Percentiles rank a stretch among this genome's conserved stretches.
Conservation (phyloP, 345 rosid genomes). For the Populus alba region DNA sequence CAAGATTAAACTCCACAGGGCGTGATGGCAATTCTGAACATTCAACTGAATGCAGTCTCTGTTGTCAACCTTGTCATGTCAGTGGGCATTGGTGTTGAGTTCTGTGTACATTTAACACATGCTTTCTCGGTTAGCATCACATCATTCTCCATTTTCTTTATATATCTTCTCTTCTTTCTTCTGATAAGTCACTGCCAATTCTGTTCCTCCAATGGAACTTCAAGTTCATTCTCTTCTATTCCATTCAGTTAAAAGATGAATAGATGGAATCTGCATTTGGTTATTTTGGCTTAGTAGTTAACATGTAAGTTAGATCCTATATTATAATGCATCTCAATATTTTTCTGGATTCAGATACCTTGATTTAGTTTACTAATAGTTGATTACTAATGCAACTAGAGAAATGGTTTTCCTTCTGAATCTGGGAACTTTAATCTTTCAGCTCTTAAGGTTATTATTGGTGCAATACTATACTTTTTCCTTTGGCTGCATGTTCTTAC, state of each 20-base stretch:
- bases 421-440: neutral
- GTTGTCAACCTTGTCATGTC: conserved; percentile 96
- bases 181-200: neutral
- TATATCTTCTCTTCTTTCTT: neutral
- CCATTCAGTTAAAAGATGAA: neutral
- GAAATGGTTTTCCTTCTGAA: neutral
- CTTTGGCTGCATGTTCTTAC: conserved; percentile 11
- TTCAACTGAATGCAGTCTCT: conserved; percentile 93
- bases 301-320: neutral
- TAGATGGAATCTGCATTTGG: neutral
- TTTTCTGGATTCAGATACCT: neutral
- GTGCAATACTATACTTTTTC: neutral
- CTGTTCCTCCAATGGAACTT: neutral
- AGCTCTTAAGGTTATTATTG: neutral
- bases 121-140: conserved; percentile 70
- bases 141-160: neutral
- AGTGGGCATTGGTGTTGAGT: conserved; percentile 94
- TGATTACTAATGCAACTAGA: neutral
- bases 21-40: conserved; percentile 78
- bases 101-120: conserved; percentile 91
- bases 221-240: neutral
- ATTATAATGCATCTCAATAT: neutral
- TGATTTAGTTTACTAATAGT: neutral
- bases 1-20: conserved; percentile 61
- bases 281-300: neutral